Conservation (phyloP, 2,329 filamentous ascomycete species). For the Fusarium sarcochroum region DNA sequence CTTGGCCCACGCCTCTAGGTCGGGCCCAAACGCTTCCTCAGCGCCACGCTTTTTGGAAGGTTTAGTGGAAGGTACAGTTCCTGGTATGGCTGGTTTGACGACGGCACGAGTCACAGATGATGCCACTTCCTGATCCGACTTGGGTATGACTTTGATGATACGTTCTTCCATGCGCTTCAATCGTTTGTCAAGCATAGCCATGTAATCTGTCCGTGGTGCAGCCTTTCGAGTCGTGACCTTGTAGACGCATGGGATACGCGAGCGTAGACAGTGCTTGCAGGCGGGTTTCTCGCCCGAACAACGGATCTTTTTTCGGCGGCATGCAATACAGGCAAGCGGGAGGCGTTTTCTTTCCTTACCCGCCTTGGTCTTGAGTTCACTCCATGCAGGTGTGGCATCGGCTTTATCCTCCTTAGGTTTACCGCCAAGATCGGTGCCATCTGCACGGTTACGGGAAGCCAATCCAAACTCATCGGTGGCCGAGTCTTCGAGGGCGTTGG, state of each 20-base stretch:
- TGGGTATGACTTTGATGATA: slow-evolving; percentile 95
- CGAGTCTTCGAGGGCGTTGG: slow-evolving; percentile 66
- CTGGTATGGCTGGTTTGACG: slow-evolving; percentile 82
- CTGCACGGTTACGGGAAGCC: slow-evolving; percentile 60
- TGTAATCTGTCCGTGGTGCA: slow-evolving; percentile 95
- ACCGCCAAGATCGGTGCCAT: slow-evolving; percentile 67
- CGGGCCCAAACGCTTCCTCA: slow-evolving; percentile 88
- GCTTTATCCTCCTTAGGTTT: slow-evolving; percentile 71
- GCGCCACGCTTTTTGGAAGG: slow-evolving; percentile 84
- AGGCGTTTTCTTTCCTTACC: slow-evolving; percentile 96
- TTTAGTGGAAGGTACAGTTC: slow-evolving; percentile 61
- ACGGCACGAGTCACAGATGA: slow-evolving; percentile 81
- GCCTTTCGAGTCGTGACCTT: slow-evolving; percentile 96
- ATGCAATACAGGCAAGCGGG: slow-evolving; percentile 94
- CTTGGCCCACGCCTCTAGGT: slow-evolving; percentile 85
- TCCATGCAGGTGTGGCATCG: slow-evolving; percentile 77
- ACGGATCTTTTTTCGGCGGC: slow-evolving; percentile 95
- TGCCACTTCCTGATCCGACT: slow-evolving; percentile 80
- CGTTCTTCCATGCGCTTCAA: slow-evolving; percentile 98
- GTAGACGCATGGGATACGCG: slow-evolving; percentile 95
- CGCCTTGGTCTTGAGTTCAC: slow-evolving; percentile 88
- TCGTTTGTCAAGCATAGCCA: slow-evolving; percentile 98
- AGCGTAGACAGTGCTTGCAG: slow-evolving; percentile 95
- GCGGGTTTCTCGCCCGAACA: slow-evolving; percentile 98
- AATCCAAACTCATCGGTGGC: slow-evolving; percentile 72